phyloP scores from a whole-genome alignment of 495 filamentous ascomycete species.

The Cryomyces minteri region DNA sequence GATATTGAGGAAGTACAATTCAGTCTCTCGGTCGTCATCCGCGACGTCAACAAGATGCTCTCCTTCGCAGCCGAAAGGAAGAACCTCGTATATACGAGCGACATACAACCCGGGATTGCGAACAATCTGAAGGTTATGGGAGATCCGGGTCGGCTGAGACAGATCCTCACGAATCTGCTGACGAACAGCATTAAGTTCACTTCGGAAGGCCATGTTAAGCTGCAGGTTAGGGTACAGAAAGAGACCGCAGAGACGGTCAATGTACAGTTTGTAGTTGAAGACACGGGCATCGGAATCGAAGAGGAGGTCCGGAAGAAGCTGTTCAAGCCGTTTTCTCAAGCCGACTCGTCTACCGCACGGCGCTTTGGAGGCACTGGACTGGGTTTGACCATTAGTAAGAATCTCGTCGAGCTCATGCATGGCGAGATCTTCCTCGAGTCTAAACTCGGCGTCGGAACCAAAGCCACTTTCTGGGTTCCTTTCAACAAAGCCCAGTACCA shows the following conservation, averaged over 20 bases:
- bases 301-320: constrained; percentile 51
- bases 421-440: constrained; percentile 51
- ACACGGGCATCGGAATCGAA: constrained; percentile 74
- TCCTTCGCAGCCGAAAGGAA: constrained; percentile 23
- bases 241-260: constrained; percentile 22
- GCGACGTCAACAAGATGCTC: constrained; percentile 50
- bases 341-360: constrained; percentile 57
- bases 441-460: constrained; percentile 38
- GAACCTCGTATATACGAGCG: constrained; percentile 15
- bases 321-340: constrained; percentile 77
- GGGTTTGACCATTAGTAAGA: constrained; percentile 67
- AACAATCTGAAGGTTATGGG: constrained; percentile 35
- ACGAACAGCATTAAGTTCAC: constrained; percentile 87
- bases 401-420: constrained; percentile 65
- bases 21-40: constrained; percentile 50
- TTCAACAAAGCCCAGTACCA: constrained; percentile 36
- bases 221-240: constrained; percentile 16
- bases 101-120: constrained; percentile 10
- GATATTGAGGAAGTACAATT: constrained; percentile 69
- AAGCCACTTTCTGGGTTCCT: constrained; percentile 45
- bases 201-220: constrained; percentile 43
- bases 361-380: constrained; percentile 69
- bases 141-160: constrained; percentile 61
- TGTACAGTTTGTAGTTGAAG: constrained; percentile 44
- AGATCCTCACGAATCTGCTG: constrained; percentile 74